Evolutionary conservation across 345 rosid genomes (phyloP).

Genomic region (Eucalyptus regnans): DNA sequence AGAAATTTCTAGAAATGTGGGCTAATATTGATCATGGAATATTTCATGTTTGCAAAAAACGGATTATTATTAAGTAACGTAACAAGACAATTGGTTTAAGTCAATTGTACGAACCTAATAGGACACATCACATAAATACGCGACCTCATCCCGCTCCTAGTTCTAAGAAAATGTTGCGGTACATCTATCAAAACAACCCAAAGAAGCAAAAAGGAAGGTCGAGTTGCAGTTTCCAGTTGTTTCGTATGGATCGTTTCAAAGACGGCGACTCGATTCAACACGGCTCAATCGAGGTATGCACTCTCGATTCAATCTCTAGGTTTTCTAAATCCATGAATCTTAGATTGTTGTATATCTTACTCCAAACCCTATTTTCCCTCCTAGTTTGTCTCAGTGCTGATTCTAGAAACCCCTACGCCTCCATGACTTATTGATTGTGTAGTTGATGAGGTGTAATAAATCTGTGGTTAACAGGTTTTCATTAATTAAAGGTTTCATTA

Average conservation of each 20-base stretch:
- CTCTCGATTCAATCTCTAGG: background rate
- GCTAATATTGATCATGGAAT: background rate
- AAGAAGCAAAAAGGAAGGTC: background rate
- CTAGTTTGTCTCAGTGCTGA: background rate
- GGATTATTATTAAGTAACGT: background rate
- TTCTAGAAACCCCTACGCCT: background rate
- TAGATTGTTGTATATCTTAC: background rate
- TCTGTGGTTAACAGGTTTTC: background rate
- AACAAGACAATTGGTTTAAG: background rate
- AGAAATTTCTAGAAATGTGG: background rate
- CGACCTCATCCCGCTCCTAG: accelerated
- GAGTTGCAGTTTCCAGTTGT: background rate
- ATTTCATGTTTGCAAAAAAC: background rate
- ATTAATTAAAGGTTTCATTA: background rate
- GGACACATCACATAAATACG: background rate
- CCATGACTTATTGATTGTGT: background rate
- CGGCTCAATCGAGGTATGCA: background rate
- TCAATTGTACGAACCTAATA: background rate
- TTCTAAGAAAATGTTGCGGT: background rate
- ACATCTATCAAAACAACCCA: background rate
- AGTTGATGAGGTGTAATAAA: background rate
- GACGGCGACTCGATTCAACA: background rate
- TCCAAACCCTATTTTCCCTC: background rate
- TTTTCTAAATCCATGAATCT: background rate
- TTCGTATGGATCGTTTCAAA: background rate